These are phyloP conservation scores for Aspergillus flavus DNA, from an alignment of 2,329 filamentous ascomycete species.

Conservation along the genomic window DNA sequence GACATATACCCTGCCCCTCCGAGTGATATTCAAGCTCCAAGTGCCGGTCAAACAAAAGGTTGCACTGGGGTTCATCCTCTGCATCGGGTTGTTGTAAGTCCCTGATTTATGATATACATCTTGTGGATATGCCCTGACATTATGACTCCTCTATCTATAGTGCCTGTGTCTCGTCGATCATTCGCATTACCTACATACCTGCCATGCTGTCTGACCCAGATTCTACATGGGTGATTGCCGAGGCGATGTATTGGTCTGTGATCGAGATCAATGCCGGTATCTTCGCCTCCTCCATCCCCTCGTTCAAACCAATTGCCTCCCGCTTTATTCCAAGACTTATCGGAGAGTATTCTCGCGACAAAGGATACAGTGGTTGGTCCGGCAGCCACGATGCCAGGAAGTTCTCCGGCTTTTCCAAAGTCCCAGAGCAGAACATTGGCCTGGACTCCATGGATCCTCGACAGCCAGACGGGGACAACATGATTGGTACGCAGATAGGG, in stretches of 20 bases:
- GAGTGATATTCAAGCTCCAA: conserved; percentile 49
- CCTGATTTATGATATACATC: neutral
- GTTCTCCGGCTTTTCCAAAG: conserved; percentile 31
- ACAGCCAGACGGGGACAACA: conserved; percentile 18
- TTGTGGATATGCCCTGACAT: neutral
- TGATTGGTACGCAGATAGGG: conserved; percentile 27
- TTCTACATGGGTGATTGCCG: conserved; percentile 40
- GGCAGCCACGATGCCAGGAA: conserved; percentile 19
- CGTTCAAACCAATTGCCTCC: conserved; percentile 44
- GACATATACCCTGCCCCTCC: conserved; percentile 56
- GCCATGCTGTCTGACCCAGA: conserved; percentile 43
- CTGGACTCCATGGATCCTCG: conserved; percentile 18
- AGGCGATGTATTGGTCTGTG: conserved; percentile 50
- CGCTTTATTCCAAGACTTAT: conserved; percentile 48
- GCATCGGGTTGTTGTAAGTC: conserved; percentile 51
- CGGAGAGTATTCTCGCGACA: conserved; percentile 34
- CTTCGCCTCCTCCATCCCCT: conserved; percentile 46
- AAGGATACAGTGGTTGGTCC: conserved; percentile 29
- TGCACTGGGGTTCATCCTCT: conserved; percentile 53
- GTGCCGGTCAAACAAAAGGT: conserved; percentile 52
- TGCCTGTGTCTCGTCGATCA: conserved; percentile 51
- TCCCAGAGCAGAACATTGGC: conserved; percentile 23
- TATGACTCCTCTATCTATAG: conserved; percentile 23
- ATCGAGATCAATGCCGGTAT: conserved; percentile 48
- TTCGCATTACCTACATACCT: conserved; percentile 51